phyloP scores from a whole-genome alignment of 495 filamentous ascomycete genomes.

The Hyaloscypha bicolor region DNA sequence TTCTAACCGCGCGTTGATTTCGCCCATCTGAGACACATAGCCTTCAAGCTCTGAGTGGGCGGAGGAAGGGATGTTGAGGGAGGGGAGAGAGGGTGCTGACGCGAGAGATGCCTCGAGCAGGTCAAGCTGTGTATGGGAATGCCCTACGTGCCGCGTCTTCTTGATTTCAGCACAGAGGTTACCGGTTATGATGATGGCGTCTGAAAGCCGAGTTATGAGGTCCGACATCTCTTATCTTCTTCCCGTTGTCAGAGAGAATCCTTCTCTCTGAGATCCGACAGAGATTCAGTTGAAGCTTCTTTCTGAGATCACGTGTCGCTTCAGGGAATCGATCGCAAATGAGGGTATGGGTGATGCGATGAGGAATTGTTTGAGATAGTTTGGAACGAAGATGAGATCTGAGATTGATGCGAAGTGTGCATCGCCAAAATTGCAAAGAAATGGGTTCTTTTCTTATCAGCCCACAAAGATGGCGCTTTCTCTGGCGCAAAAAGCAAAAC shows the following conservation, averaged over 20 bases:
- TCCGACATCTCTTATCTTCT: neutral
- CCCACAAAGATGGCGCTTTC: neutral
- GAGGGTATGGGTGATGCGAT: neutral
- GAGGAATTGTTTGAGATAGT: neutral
- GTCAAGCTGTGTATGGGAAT: neutral
- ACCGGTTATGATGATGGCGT: neutral
- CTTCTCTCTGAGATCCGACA: neutral
- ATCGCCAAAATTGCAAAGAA: neutral
- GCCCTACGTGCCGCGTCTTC: neutral
- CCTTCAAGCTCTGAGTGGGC: neutral
- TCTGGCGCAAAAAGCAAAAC: neutral
- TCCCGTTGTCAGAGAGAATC: too few species aligned
- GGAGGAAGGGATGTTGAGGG: neutral
- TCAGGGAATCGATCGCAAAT: neutral
- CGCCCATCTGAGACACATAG: neutral
- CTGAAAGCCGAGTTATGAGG: neutral
- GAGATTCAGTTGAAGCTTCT: neutral
- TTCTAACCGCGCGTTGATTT: neutral
- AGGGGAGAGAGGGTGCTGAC: neutral
- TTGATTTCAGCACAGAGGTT: neutral
- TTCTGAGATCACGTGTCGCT: neutral
- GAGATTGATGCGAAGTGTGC: neutral
- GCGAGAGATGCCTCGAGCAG: conserved; percentile 5
- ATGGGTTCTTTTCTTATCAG: neutral
- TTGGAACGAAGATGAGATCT: neutral